Evolutionary conservation across 2,329 filamentous ascomycete genomes (phyloP), one percentile per base, ranked within the genome.

Genomic region (Paecilomyces formosus): DNA sequence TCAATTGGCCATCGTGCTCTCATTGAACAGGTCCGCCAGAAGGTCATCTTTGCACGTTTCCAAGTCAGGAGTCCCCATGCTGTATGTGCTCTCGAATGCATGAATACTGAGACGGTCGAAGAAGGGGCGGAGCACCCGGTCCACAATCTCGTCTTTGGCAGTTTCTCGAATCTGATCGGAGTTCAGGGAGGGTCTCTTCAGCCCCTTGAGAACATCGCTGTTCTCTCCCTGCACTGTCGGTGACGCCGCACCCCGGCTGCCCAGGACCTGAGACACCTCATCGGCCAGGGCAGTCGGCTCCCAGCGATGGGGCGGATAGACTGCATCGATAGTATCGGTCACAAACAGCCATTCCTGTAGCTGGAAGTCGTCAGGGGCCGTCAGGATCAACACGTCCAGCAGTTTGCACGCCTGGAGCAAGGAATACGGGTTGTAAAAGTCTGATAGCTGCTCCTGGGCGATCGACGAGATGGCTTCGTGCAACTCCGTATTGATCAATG

Each of bases 321-420:
- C 89, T 1, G 94, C 92, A 67, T 99, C 94, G 63, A 97, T 92
- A 13, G 93, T 97, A 74, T 99, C 94, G 1, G 92, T 96, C 57
- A 99, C 87, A 73, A 96, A 99, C 3, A 97, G 84, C 94, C 94
- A 99, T 78, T 97, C 91, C 68, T 96, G 88, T n/a, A 97, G 83
- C 73, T 97, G 94, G 75, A 97, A 99, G 72, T 99, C 94, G 65
- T 99, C 94, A 0, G 92, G 93, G 3, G 89, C 88, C 7, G 92
- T 81, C 51, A 91, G 87, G 13, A 97, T 83, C n/a, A 99, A 80
- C 21, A 92, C 80, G 68, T 99, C 94, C 3, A 99, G 82, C 2
- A 99, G 82, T 71, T 97, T 99, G 76, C 92, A 97, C 0, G 92
- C 92, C 72, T 99, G 93, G 2, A 99, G 78, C 15, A 97, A 79